These are phyloP conservation scores for Sugiyamaella grinbergsii DNA, from an alignment of 1,139 yeast genomes.

Conservation along the genomic window DNA sequence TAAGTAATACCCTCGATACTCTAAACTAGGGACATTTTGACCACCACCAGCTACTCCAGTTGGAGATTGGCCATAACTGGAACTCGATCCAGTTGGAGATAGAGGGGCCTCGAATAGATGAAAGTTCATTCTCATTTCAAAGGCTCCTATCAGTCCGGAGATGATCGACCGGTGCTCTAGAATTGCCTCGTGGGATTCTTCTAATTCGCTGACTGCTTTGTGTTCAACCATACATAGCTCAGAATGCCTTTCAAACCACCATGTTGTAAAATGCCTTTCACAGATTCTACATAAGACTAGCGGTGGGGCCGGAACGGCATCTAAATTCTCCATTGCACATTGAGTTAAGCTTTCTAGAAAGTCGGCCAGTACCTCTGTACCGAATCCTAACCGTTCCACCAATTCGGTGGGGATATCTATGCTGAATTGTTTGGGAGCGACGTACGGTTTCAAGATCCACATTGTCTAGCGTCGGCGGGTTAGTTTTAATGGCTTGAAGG, in stretches of 20 bases:
- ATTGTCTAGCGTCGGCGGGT: conserved; percentile 62
- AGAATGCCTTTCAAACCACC: conserved; percentile 95
- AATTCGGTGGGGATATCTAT: conserved; percentile 68
- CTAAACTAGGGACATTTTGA: conserved; percentile 36
- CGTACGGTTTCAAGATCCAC: conserved; percentile 88
- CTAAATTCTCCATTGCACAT: conserved; percentile 61
- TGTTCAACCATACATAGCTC: conserved; percentile 88
- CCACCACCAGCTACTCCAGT: conserved; percentile 5
- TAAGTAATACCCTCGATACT: conserved; percentile 64
- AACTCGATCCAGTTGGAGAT: conserved; percentile 23
- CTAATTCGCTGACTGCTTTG: conserved; percentile 77
- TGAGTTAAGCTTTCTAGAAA: conserved; percentile 67
- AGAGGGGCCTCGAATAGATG: conserved; percentile 24
- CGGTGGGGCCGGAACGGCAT: conserved; percentile 71
- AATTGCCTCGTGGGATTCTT: conserved; percentile 72
- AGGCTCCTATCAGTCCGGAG: conserved; percentile 34
- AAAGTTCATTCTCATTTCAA: conserved; percentile 23
- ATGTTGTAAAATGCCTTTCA: conserved; percentile 86
- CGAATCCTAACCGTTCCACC: conserved; percentile 79
- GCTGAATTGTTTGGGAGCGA: conserved; percentile 59
- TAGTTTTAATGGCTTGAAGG: too few relatives aligned
- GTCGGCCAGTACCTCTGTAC: conserved; percentile 78
- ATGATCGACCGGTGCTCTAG: conserved; percentile 69
- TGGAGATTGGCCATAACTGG: conserved; percentile 23
- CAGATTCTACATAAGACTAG: conserved; percentile 87